Conservation (phyloP, 176 grass and related monocot species). For the Dactylis glomerata region DNA sequence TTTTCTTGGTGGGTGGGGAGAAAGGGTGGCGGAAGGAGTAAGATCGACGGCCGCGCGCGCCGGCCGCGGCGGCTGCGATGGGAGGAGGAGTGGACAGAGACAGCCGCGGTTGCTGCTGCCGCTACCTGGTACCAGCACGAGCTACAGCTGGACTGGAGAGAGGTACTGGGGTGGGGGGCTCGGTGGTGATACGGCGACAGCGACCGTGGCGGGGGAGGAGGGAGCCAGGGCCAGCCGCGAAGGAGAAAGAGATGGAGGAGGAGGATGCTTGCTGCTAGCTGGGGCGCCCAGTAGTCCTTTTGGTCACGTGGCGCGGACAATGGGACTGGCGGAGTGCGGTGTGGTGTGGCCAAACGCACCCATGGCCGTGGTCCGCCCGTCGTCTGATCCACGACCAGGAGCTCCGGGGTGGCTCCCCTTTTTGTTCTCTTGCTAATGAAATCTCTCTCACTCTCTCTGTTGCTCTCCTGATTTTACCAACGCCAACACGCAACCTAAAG, state of each 20-base stretch:
- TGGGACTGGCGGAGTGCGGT: background rate
- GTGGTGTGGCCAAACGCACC: background rate
- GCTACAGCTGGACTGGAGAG: conserved; percentile 12
- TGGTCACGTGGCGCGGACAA: background rate
- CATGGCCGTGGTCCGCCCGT: background rate
- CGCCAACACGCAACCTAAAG: no score
- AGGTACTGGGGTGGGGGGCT: background rate
- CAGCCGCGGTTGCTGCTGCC: background rate
- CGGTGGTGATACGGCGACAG: background rate
- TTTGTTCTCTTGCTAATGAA: no score
- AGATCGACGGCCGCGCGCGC: background rate
- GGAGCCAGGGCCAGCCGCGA: background rate
- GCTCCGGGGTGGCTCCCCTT: no score
- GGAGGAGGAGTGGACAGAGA: background rate
- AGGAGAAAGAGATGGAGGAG: no score
- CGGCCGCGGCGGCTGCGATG: background rate
- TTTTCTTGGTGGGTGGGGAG: background rate
- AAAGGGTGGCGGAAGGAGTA: background rate
- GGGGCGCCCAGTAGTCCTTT: background rate
- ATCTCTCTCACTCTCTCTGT: no score
- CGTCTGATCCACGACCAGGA: background rate
- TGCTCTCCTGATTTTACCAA: no score
- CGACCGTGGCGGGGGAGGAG: background rate
- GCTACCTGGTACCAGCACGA: background rate
- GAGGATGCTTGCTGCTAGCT: background rate